Percentiles rank a stretch among this genome's conserved stretches.
Evolutionary conservation across 2,329 filamentous ascomycete species (phyloP).

Genomic region (Sporothrix variecibatus): DNA sequence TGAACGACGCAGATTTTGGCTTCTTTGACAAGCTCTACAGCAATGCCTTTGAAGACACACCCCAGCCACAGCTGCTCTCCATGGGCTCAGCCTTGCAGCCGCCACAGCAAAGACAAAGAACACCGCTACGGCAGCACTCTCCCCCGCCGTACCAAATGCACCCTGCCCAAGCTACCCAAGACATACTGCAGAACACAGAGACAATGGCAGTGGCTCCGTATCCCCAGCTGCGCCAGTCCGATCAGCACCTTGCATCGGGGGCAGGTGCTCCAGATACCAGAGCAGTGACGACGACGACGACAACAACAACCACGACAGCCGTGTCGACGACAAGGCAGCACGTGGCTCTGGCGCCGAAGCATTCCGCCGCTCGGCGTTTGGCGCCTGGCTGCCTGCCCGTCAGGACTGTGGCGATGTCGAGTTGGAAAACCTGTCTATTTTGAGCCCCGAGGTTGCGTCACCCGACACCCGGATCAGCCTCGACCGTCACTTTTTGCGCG

Average conservation of each 20-base stretch:
- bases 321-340: constrained; percentile 6
- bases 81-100: not conserved
- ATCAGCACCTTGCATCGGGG: not conserved
- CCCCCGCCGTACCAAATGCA: not conserved
- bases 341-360: constrained; percentile 42
- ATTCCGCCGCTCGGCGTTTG: constrained; percentile 53
- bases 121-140: not conserved
- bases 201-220: not conserved
- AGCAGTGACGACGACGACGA: not conserved
- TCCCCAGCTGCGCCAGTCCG: not conserved
- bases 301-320: not conserved
- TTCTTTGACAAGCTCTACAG: constrained; percentile 53
- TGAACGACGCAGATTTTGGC: constrained; percentile 55
- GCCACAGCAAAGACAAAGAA: not conserved
- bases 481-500: constrained; percentile 37
- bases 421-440: constrained; percentile 49
- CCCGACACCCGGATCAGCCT: constrained; percentile 44
- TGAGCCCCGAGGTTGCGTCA: constrained; percentile 42
- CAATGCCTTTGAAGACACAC: constrained; percentile 39
- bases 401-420: constrained; percentile 49
- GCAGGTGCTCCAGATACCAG: not conserved
- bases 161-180: no score
- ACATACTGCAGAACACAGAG: no score
- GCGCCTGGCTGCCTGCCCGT: constrained; percentile 53
- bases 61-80: not conserved